These are phyloP conservation scores for Puccinia polysora DNA, from an alignment of 1,284 basidiomycete species.

Conservation along the genomic window DNA sequence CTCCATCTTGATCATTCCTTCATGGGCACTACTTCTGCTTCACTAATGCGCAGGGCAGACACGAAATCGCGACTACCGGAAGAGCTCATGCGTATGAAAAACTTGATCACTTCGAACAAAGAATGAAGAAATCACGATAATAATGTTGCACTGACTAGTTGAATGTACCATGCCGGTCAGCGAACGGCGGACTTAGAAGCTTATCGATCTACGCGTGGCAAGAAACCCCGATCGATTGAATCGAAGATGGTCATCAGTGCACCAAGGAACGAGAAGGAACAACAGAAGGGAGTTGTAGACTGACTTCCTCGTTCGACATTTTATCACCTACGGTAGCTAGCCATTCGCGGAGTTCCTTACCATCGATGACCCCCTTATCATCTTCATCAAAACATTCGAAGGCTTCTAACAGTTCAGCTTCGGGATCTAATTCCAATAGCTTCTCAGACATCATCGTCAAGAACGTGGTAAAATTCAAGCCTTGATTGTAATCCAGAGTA, in stretches of 20 bases:
- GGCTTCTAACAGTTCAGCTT: constrained; percentile 75
- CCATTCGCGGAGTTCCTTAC: constrained; percentile 76
- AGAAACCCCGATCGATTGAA: background rate
- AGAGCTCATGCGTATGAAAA: too few species aligned
- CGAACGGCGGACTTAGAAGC: constrained; percentile 41
- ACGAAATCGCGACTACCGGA: constrained; percentile 41
- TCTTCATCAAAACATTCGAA: constrained; percentile 87
- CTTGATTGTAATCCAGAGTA: constrained; percentile 36
- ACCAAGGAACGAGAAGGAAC: background rate
- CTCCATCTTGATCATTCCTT: constrained; percentile 20
- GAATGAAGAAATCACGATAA: too few species aligned
- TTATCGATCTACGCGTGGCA: constrained; percentile 38
- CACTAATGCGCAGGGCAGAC: constrained; percentile 37
- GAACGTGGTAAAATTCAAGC: constrained; percentile 84
- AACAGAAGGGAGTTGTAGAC: background rate
- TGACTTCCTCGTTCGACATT: constrained; percentile 49
- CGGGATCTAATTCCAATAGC: constrained; percentile 81
- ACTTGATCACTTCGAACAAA: too few species aligned
- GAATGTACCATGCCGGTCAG: constrained; percentile 36
- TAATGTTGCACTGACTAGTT: constrained; percentile 42
- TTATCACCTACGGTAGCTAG: constrained; percentile 72
- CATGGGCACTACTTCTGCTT: constrained; percentile 23
- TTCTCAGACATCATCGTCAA: constrained; percentile 91
- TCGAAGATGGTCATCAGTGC: background rate
- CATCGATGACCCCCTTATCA: constrained; percentile 73